Conservation (phyloP, 169 alveolate genomes). For the Eimeria praecox region DNA sequence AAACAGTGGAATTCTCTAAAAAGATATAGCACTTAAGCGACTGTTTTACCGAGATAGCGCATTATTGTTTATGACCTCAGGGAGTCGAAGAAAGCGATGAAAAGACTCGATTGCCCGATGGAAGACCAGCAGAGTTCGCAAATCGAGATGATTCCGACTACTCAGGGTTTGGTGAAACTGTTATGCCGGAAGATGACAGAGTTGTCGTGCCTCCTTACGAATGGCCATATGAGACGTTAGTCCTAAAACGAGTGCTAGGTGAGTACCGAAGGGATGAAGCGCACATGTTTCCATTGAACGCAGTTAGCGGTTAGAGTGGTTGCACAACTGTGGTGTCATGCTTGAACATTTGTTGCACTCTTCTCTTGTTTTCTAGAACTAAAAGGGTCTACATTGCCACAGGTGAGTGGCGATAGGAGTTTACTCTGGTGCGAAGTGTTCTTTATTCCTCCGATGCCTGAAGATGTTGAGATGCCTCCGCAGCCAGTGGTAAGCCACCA, state of each 20-base stretch:
- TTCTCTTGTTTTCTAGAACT: slow-evolving; percentile 64
- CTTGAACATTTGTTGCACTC: neutral
- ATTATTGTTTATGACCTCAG: slow-evolving; percentile 25
- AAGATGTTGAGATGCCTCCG: slow-evolving; percentile 86
- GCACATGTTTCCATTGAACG: neutral
- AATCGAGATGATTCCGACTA: slow-evolving; percentile 52
- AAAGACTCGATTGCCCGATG: slow-evolving; percentile 77
- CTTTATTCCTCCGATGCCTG: slow-evolving; percentile 87
- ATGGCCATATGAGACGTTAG: slow-evolving; percentile 74
- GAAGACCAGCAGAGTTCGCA: slow-evolving; percentile 81
- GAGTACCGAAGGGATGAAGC: neutral
- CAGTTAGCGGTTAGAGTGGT: neutral
- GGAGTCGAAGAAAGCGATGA: slow-evolving; percentile 84
- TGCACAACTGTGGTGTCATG: neutral
- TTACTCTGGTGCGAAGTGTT: slow-evolving; percentile 84
- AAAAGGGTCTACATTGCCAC: slow-evolving; percentile 82
- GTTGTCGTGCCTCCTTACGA: slow-evolving; percentile 73
- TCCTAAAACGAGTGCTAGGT: slow-evolving; percentile 65
- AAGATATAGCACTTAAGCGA: neutral
- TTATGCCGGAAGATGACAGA: neutral
- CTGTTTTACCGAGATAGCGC: neutral
- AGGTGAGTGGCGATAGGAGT: slow-evolving; percentile 73
- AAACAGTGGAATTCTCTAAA: neutral
- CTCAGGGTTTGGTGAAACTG: slow-evolving; percentile 28
- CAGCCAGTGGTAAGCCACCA: slow-evolving; percentile 43